Conservation (phyloP, 163 green algal genomes). For the Chlamydomonas reinhardtii region DNA sequence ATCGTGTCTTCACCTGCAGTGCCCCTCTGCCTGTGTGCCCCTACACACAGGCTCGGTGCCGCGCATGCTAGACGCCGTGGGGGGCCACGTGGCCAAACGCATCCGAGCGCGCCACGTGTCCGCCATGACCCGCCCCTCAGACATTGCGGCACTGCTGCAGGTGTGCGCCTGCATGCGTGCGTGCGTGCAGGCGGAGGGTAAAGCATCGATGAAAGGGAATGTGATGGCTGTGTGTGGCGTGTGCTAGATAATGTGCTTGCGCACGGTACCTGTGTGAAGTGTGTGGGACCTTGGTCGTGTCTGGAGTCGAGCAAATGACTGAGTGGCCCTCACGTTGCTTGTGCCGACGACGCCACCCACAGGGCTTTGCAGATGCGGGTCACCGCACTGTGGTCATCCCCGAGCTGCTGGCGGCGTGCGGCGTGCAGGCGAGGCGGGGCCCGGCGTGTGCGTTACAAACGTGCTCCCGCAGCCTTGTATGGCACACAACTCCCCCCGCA, state of each 20-base stretch:
- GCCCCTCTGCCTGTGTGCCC: too few species aligned
- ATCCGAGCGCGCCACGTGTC: slow-evolving; percentile 62
- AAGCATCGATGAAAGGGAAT: too few species aligned
- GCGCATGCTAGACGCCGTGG: slow-evolving; percentile 68
- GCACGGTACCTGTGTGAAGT: too few species aligned
- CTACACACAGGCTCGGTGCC: slow-evolving; percentile 30
- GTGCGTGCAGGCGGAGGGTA: background rate
- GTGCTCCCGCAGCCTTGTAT: too few species aligned
- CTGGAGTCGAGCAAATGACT: too few species aligned
- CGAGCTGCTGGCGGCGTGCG: slow-evolving; percentile 58
- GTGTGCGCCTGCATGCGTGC: background rate
- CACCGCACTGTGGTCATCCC: slow-evolving; percentile 62
- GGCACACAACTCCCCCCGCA: too few species aligned
- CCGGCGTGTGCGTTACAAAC: too few species aligned
- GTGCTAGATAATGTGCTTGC: too few species aligned
- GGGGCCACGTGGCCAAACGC: slow-evolving; percentile 62
- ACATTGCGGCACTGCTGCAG: slow-evolving; percentile 62
- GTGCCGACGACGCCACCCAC: too few species aligned
- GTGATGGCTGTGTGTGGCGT: background rate
- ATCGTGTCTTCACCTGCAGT: background rate
- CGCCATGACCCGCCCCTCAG: slow-evolving; percentile 54
- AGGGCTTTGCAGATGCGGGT: slow-evolving; percentile 53
- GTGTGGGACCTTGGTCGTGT: too few species aligned
- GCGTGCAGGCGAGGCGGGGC: slow-evolving; percentile 58
- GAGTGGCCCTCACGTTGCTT: too few species aligned